A percentile compares a stretch with the other conserved stretches of the same genome.
Conservation (phyloP, 148 eudicot species). For the Rheum nobile region DNA sequence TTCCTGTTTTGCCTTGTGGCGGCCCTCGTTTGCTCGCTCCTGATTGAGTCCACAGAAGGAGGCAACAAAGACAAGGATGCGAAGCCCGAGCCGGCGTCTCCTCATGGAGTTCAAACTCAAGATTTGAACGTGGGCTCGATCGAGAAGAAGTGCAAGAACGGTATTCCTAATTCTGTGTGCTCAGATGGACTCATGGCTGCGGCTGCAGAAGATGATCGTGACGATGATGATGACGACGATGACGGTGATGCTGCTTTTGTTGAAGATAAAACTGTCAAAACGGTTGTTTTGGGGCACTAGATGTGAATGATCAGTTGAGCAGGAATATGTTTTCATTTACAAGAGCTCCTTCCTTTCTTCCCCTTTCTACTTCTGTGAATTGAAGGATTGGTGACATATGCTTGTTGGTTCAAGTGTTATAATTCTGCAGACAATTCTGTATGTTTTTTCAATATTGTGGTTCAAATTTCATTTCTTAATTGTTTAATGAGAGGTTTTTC, state of each 20-base stretch:
- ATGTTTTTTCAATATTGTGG: not conserved
- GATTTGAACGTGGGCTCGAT: not conserved
- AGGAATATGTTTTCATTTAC: not conserved
- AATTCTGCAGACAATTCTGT: not conserved
- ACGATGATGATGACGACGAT: not conserved
- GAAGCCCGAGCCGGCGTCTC: not conserved
- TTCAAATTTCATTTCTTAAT: too few relatives aligned
- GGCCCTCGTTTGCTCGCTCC: not conserved
- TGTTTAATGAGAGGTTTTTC: too few relatives aligned
- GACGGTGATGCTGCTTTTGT: not conserved
- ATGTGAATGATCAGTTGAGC: not conserved
- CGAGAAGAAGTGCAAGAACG: not conserved
- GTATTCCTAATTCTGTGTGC: not conserved
- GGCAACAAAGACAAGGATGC: not conserved
- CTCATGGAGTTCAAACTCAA: not conserved
- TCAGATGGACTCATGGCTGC: not conserved
- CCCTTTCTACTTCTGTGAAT: not conserved
- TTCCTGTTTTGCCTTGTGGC: not conserved
- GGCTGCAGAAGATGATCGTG: too few relatives aligned
- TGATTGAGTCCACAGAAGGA: not conserved
- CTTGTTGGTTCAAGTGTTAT: not conserved
- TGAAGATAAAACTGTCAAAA: not conserved
- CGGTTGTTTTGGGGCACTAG: not conserved
- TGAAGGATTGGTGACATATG: not conserved
- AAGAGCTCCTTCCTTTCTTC: not conserved